These are phyloP conservation scores for Ganoderma resinaceum DNA, from an alignment of 1,284 basidiomycete species.

Conservation along the genomic window DNA sequence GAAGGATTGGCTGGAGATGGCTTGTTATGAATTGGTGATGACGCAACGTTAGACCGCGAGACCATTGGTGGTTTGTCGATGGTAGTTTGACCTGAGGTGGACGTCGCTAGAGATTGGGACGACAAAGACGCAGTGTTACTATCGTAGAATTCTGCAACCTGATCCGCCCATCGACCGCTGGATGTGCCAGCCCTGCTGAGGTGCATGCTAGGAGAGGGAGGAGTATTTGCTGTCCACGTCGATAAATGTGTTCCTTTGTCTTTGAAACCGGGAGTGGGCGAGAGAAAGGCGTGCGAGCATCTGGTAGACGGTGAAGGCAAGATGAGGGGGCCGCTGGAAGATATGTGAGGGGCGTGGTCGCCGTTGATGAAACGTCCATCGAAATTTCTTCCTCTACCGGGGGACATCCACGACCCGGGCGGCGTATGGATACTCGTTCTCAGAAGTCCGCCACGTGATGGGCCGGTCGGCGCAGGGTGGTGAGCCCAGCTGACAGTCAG, in stretches of 20 bases:
- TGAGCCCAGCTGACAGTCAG: slow-evolving; percentile 83
- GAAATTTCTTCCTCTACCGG: background rate
- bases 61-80: too few species aligned
- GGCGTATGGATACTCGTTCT: background rate
- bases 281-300: background rate
- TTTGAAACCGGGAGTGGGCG: slow-evolving; percentile 2
- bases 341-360: background rate
- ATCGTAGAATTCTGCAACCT: slow-evolving; percentile 20
- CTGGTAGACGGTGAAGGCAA: background rate
- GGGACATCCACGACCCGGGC: background rate
- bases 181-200: background rate
- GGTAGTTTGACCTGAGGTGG: background rate
- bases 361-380: background rate
- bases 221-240: background rate
- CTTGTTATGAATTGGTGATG: background rate
- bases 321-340: background rate
- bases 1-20: background rate
- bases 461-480: slow-evolving; percentile 34
- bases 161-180: slow-evolving; percentile 24
- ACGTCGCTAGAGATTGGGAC: background rate
- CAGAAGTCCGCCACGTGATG: background rate
- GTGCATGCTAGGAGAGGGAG: background rate
- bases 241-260: background rate
- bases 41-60: background rate
- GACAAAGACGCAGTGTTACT: slow-evolving; percentile 20